Evolutionary conservation across 2,329 filamentous ascomycete genomes (phyloP).

Genomic region (Daldinia sp.): DNA sequence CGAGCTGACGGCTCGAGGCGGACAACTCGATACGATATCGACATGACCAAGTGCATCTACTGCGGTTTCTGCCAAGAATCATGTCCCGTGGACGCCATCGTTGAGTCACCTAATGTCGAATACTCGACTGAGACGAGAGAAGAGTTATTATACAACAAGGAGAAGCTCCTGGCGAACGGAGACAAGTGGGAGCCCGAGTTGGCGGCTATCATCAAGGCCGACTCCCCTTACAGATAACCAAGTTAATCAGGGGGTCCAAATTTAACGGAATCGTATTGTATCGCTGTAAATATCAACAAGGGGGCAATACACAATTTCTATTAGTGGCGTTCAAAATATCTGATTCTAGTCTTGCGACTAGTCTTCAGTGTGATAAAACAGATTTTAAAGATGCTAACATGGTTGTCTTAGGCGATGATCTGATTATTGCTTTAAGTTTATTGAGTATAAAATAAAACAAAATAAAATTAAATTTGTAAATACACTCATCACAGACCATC

Average conservation of each 20-base stretch:
- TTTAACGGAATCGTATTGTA: constrained; percentile 26
- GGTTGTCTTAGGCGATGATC: background rate
- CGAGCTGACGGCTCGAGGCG: constrained; percentile 93
- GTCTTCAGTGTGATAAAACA: background rate
- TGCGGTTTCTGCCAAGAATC: constrained; percentile 99
- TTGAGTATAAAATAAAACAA: too few relatives aligned
- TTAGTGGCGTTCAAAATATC: constrained; percentile 27
- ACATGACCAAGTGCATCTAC: constrained; percentile 99
- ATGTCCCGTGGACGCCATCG: constrained; percentile 94
- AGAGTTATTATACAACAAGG: constrained; percentile 97
- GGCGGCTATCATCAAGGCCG: constrained; percentile 88
- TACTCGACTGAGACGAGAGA: constrained; percentile 77
- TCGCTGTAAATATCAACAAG: constrained; percentile 35
- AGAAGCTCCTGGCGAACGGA: constrained; percentile 87
- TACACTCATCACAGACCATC: background rate
- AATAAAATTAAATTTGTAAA: background rate
- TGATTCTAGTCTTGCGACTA: background rate
- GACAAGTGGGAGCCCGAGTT: constrained; percentile 99
- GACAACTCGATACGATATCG: constrained; percentile 97
- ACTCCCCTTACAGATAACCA: constrained; percentile 85
- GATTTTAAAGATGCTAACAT: background rate
- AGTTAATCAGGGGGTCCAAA: background rate
- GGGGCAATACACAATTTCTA: constrained; percentile 32
- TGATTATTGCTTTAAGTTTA: background rate
- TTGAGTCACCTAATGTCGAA: constrained; percentile 70